Conservation (phyloP, 768 basidiomycete species). For the Lentinula sp. region DNA sequence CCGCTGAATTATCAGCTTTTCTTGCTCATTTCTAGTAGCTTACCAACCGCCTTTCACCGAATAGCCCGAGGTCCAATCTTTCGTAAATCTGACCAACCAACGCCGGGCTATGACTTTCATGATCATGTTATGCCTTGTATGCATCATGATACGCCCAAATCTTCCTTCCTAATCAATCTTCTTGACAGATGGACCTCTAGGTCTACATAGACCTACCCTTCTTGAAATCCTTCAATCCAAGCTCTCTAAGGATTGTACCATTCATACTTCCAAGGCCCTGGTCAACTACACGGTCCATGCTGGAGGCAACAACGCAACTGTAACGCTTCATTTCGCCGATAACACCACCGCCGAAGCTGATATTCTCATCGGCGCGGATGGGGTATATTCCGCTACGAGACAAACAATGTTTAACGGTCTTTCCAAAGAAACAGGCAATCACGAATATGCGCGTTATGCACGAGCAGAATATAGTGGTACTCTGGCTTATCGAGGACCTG, state of each 20-base stretch:
- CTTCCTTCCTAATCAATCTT: not conserved
- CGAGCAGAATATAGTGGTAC: slow-evolving; percentile 13
- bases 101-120: slow-evolving; percentile 17
- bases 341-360: slow-evolving; percentile 23
- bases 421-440: not conserved
- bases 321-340: slow-evolving; percentile 18
- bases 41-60: not conserved
- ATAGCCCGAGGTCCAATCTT: slow-evolving; percentile 18
- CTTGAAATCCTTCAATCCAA: slow-evolving; percentile 18
- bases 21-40: not conserved
- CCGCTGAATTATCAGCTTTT: not conserved
- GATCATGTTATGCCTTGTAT: slow-evolving; percentile 20
- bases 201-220: slow-evolving; percentile 16
- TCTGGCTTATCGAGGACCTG: slow-evolving; percentile 11
- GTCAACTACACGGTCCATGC: slow-evolving; percentile 7
- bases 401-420: slow-evolving; percentile 13
- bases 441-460: slow-evolving; percentile 10
- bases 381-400: slow-evolving; percentile 23
- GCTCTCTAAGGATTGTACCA: slow-evolving; percentile 15
- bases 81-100: slow-evolving; percentile 18
- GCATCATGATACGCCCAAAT: not conserved
- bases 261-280: slow-evolving; percentile 18
- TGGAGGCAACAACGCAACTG: not conserved
- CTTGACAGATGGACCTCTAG: slow-evolving; percentile 16
- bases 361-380: slow-evolving; percentile 35